These are phyloP conservation scores for Adansonia gregorii DNA, from an alignment of 441 rosid genomes.

Conservation along the genomic window DNA sequence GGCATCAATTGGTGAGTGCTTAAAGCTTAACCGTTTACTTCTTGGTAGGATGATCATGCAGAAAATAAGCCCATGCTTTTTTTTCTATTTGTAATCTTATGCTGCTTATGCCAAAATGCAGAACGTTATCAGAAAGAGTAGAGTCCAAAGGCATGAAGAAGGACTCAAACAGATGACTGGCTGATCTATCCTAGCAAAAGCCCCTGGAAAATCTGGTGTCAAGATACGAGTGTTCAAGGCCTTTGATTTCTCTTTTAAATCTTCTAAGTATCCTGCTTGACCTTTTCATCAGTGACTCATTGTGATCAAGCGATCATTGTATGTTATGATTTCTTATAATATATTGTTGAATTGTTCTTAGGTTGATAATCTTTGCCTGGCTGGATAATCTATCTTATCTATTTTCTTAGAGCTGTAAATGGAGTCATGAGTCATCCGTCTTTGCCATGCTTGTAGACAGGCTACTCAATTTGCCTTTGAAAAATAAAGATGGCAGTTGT, in stretches of 20 bases:
- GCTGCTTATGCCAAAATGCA: not conserved
- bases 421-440: not conserved
- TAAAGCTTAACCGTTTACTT: not conserved
- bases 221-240: not conserved
- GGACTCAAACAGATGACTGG: not conserved
- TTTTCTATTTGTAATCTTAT: not conserved
- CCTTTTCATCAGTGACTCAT: not conserved
- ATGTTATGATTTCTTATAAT: not conserved
- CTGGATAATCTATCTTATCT: not conserved
- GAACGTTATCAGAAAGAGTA: not conserved
- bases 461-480: not conserved
- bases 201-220: not conserved
- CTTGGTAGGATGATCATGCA: not conserved
- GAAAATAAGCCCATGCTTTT: not conserved
- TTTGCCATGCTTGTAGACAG: not conserved
- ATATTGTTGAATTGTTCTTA: not conserved
- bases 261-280: not conserved
- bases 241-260: constrained; percentile 13
- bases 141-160: not conserved
- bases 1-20: not conserved
- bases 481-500: not conserved
- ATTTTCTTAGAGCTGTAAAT: not conserved
- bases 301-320: not conserved
- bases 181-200: not conserved
- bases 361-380: constrained; percentile 1